phyloP scores from a whole-genome alignment of 495 filamentous ascomycete genomes.

The Xylaria palmicola region DNA sequence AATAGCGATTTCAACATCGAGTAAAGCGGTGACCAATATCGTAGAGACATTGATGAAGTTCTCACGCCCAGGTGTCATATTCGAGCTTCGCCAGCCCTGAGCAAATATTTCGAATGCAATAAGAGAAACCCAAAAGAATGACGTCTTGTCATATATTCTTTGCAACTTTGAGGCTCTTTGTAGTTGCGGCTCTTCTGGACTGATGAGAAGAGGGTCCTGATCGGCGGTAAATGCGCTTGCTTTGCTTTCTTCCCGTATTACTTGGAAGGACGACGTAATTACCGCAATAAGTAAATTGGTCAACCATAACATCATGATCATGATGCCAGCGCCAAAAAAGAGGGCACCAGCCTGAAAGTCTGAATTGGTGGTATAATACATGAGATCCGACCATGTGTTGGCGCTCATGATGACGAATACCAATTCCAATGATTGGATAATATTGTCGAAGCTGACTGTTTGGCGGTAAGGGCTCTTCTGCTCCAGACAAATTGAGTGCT shows the following conservation, averaged over 20 bases:
- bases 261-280: conserved; percentile 97
- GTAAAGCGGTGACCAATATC: conserved; percentile 71
- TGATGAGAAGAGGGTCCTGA: conserved; percentile 37
- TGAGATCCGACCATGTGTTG: conserved; percentile 91
- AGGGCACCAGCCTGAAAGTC: conserved; percentile 84
- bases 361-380: conserved; percentile 88
- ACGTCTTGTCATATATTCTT: conserved; percentile 66
- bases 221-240: conserved; percentile 87
- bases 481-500: conserved; percentile 77
- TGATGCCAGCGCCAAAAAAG: conserved; percentile 81
- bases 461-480: conserved; percentile 76
- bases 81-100: conserved; percentile 72
- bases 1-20: conserved; percentile 79
- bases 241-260: conserved; percentile 95
- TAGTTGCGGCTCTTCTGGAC: conserved; percentile 46
- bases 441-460: conserved; percentile 94
- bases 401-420: conserved; percentile 99
- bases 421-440: conserved; percentile 82
- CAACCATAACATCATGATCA: conserved; percentile 95
- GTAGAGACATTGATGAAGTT: conserved; percentile 63
- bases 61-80: conserved; percentile 59
- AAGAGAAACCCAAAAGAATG: conserved; percentile 75
- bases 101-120: conserved; percentile 75
- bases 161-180: conserved; percentile 59
- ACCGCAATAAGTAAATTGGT: conserved; percentile 96